Conservation (phyloP, 768 basidiomycete genomes). For the Hypholoma fasciculare region DNA sequence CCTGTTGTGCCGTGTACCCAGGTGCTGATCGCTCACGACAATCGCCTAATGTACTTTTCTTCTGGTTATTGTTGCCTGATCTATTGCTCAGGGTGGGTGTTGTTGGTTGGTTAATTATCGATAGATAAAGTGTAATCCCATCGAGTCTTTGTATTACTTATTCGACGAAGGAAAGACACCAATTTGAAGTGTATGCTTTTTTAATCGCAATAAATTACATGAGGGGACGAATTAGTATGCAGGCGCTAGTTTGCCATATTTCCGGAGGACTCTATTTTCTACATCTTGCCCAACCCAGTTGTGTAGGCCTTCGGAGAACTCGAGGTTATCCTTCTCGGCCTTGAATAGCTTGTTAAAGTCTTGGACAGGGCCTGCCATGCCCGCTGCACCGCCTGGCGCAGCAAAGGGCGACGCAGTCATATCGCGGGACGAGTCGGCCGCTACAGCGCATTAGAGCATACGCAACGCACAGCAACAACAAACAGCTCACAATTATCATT, state of each 20-base stretch:
- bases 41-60: constrained; percentile 3
- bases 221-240: constrained; percentile 23
- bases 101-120: neutral
- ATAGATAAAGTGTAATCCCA: neutral
- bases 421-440: constrained; percentile 77
- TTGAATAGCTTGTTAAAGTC: constrained; percentile 91
- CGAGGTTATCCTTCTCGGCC: constrained; percentile 89
- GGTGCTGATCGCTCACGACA: neutral
- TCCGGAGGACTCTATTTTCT: constrained; percentile 74
- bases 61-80: neutral
- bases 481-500: constrained; percentile 79
- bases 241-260: constrained; percentile 64
- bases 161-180: neutral
- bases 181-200: neutral
- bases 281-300: constrained; percentile 81
- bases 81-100: neutral
- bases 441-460: constrained; percentile 33
- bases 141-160: neutral
- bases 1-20: no score
- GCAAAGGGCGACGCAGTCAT: constrained; percentile 72
- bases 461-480: neutral
- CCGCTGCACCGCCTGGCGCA: constrained; percentile 36
- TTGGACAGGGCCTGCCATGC: constrained; percentile 49
- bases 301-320: constrained; percentile 87
- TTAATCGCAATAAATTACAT: neutral